phyloP scores from a whole-genome alignment of 176 grass and related monocot species.

The Oryza coarctata region DNA sequence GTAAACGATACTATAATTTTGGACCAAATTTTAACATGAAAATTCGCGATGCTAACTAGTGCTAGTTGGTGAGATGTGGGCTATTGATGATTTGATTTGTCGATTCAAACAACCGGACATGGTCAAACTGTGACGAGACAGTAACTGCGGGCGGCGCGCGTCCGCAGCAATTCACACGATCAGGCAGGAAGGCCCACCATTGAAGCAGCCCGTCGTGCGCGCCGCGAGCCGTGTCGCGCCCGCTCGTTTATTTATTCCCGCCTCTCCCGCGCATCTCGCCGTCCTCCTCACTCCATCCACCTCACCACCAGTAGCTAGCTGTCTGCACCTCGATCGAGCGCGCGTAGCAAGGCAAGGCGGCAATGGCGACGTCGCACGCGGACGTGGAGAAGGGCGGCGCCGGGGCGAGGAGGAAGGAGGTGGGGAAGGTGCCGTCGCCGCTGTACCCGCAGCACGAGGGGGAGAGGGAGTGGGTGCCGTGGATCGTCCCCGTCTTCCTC shows the following conservation, averaged over 20 bases:
- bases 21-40: not conserved
- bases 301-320: not conserved
- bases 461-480: constrained; percentile 81
- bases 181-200: not conserved
- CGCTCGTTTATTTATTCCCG: constrained; percentile 47
- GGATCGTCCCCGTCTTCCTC: constrained; percentile 71
- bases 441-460: constrained; percentile 76
- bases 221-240: not conserved
- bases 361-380: constrained; percentile 40
- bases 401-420: not conserved
- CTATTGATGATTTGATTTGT: not conserved
- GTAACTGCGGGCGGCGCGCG: not conserved
- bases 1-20: not conserved
- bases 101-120: not conserved
- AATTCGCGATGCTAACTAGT: not conserved
- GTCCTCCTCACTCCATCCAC: not conserved
- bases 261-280: constrained; percentile 9
- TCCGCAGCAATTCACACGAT: not conserved
- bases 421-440: constrained; percentile 52
- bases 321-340: too few species aligned
- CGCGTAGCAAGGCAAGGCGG: too few species aligned
- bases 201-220: not conserved
- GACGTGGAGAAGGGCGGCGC: constrained; percentile 76
- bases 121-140: not conserved
- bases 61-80: not conserved